Evolutionary conservation across 805 yeast species (phyloP), one percentile per base, ranked within the genome.

Genomic region (Brettanomyces naardenensis): DNA sequence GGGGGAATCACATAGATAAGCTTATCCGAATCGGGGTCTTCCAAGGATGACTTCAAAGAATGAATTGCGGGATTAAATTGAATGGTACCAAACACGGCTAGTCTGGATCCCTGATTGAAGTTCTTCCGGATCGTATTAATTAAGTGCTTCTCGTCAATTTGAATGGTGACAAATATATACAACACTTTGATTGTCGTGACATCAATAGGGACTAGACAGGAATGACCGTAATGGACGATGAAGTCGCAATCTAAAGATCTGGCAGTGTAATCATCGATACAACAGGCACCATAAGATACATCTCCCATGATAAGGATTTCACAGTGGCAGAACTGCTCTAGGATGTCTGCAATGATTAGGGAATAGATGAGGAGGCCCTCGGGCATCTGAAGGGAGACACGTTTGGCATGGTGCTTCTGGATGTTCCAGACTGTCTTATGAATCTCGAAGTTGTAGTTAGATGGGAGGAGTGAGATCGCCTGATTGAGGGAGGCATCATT

Each of bases 251-350:
- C 95, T 20, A 92, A 61, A 0, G 97, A 78, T 45, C 89, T 68
- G 2, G 98, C 98, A 0, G 98, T 89, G 55, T 70, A 92, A 54
- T 92, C 98, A 57, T 92, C 98, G 33, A 92, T 88, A 62, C 98
- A 92, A 57, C 98, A 92, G 0, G 98, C 98, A 31, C 98, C 98
- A 53, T 92, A 92, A 0, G 97, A 86, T 0, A 92, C 98, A 58
- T 92, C 98, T 2, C 98, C 98, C 98, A 92, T 92, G 3, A 90
- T 92, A 1, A 92, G 67, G 0, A 89, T 84, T 53, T 89, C 95
- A 37, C 82, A 87, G 3, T 65, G 61, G 56, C 97, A 89, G 49
- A 92, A 90, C 58, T 89, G 95, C 53, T 87, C 95, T 26, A 92
- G 56, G 19, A 92, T 90, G 60, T 92, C 98, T 4, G 95, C 73